phyloP scores from a whole-genome alignment of 2,329 filamentous ascomycete species.

The Cladophialophora psammophila region DNA sequence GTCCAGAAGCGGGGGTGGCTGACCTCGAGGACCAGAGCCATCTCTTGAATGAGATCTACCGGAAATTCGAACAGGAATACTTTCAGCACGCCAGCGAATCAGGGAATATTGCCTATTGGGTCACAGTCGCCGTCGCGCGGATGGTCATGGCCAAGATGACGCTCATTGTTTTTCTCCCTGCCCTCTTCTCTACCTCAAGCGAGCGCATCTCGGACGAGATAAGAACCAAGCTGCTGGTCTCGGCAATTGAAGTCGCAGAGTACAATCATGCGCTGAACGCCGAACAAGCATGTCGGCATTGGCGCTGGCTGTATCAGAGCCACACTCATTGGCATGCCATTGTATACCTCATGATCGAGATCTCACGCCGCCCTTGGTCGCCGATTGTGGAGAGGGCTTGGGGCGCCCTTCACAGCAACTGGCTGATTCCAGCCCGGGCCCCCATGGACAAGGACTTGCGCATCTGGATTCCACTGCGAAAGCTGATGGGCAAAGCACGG shows the following conservation, averaged over 20 bases:
- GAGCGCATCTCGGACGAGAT: conserved; percentile 48
- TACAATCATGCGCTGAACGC: conserved; percentile 63
- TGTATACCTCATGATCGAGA: conserved; percentile 63
- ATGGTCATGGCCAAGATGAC: conserved; percentile 80
- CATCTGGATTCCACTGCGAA: conserved; percentile 48
- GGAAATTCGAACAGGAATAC: conserved; percentile 53
- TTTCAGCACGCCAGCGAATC: conserved; percentile 51
- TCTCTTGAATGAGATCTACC: conserved; percentile 57
- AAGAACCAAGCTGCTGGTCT: conserved; percentile 48
- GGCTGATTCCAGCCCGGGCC: conserved; percentile 40
- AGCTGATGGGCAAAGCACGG: conserved; percentile 44
- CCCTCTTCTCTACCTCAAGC: conserved; percentile 50
- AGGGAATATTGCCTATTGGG: conserved; percentile 63
- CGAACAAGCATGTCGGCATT: conserved; percentile 58
- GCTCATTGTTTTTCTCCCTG: conserved; percentile 76
- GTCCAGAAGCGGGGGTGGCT: conserved; percentile 43
- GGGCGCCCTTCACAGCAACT: conserved; percentile 52
- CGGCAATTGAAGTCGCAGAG: conserved; percentile 53
- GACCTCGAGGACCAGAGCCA: conserved; percentile 54
- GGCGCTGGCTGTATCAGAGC: conserved; percentile 67
- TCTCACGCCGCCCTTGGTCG: conserved; percentile 57
- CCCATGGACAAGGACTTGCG: conserved; percentile 45
- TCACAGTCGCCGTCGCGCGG: conserved; percentile 70
- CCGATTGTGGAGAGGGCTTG: conserved; percentile 58
- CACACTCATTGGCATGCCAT: conserved; percentile 68